These are phyloP conservation scores for Cryphonectria naterciae DNA, from an alignment of 2,329 filamentous ascomycete species.

Conservation along the genomic window DNA sequence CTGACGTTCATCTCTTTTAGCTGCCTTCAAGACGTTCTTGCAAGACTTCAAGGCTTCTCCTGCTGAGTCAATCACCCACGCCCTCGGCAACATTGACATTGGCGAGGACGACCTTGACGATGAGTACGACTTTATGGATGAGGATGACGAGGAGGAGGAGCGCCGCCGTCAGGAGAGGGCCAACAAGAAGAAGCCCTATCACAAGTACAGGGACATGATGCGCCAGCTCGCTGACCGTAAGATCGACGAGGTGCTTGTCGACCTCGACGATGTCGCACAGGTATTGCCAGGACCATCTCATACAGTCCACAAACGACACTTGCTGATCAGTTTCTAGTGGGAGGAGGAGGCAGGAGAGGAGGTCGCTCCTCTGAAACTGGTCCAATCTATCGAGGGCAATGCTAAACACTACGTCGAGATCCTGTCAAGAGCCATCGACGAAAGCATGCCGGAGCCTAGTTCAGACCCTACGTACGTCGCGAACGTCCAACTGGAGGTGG, in stretches of 20 bases:
- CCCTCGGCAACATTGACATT: slow-evolving; percentile 82
- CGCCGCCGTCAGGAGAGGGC: slow-evolving; percentile 54
- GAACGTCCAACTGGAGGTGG: neutral
- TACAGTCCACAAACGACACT: neutral
- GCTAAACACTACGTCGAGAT: slow-evolving; percentile 96
- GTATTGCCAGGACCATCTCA: slow-evolving; percentile 50
- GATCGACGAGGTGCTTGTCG: slow-evolving; percentile 77
- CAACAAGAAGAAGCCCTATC: slow-evolving; percentile 61
- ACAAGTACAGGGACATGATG: slow-evolving; percentile 87
- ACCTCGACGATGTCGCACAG: slow-evolving; percentile 82
- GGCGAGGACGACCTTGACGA: slow-evolving; percentile 86
- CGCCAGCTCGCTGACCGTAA: slow-evolving; percentile 85
- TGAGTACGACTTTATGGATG: slow-evolving; percentile 92
- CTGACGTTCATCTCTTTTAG: slow-evolving; percentile 45
- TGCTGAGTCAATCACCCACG: slow-evolving; percentile 74
- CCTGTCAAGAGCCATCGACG: slow-evolving; percentile 85
- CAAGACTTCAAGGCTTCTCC: slow-evolving; percentile 82
- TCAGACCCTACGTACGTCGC: slow-evolving; percentile 72
- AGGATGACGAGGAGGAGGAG: slow-evolving; percentile 65
- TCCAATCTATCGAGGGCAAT: slow-evolving; percentile 85
- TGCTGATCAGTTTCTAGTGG: slow-evolving; percentile 56
- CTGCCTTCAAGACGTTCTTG: slow-evolving; percentile 85
- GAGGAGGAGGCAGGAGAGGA: slow-evolving; percentile 72
- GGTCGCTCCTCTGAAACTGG: slow-evolving; percentile 60
- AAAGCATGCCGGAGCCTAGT: slow-evolving; percentile 77